phyloP scores from a whole-genome alignment of 148 eudicot species.

The Nepenthes gracilis region DNA sequence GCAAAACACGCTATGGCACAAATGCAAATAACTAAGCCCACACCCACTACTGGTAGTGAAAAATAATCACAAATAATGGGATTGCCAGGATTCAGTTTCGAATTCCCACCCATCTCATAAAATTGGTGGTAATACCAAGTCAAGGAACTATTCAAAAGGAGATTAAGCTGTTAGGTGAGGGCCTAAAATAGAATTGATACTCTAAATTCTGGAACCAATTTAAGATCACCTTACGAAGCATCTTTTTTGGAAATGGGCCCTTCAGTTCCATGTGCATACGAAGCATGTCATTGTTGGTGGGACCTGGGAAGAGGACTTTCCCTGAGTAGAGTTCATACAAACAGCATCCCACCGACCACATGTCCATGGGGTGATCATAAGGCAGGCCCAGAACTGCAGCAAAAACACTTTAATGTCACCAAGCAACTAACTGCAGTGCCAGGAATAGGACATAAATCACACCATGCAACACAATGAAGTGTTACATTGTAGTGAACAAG shows the following conservation, averaged over 20 bases:
- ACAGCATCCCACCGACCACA: conserved; percentile 99
- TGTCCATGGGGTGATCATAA: conserved; percentile 97
- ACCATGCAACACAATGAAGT: neutral
- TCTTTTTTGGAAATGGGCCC: conserved; percentile 91
- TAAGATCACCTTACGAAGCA: conserved; percentile 80
- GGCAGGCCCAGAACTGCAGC: conserved; percentile 78
- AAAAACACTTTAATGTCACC: neutral
- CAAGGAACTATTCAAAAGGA: no score
- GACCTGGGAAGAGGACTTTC: conserved; percentile 90
- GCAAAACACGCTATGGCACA: no score
- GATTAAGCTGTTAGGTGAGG: no score
- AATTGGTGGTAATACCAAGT: no score
- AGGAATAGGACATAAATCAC: neutral
- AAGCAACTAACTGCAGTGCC: neutral
- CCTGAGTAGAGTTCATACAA: conserved; percentile 87
- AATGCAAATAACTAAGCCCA: no score
- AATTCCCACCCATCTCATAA: no score
- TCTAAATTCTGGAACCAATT: neutral
- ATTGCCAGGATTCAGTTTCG: no score
- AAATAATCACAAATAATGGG: no score
- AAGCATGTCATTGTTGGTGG: conserved; percentile 97
- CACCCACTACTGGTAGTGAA: no score
- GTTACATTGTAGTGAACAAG: no score
- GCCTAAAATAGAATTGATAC: no score
- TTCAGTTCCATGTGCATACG: conserved; percentile 97